These are phyloP conservation scores for Schwanniomyces polymorphus DNA, from an alignment of 805 yeast genomes.

Conservation along the genomic window DNA sequence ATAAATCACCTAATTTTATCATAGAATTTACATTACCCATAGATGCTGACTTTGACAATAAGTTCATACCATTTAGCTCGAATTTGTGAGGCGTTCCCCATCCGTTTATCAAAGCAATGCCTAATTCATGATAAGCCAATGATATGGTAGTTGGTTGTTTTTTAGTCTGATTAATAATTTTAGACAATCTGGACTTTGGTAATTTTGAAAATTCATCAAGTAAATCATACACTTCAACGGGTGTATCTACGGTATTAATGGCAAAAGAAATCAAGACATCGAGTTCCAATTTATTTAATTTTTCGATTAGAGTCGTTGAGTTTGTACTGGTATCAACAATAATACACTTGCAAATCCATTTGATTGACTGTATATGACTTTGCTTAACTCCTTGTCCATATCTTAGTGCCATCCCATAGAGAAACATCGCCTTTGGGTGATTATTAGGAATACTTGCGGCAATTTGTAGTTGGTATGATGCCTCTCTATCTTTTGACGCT, in stretches of 20 bases:
- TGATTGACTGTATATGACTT: conserved; percentile 53
- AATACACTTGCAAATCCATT: conserved; percentile 58
- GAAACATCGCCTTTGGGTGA: conserved; percentile 59
- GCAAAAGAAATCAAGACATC: conserved; percentile 29
- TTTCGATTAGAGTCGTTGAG: conserved; percentile 16
- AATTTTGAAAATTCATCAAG: conserved; percentile 30
- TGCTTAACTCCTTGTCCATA: conserved; percentile 68
- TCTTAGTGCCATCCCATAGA: conserved; percentile 67
- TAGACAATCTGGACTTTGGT: conserved; percentile 22
- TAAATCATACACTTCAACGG: conserved; percentile 25
- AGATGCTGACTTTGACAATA: conserved; percentile 63
- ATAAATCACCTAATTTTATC: conserved; percentile 68
- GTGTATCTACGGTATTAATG: conserved; percentile 21
- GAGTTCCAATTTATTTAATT: conserved; percentile 24
- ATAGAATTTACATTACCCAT: conserved; percentile 69
- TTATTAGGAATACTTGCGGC: conserved; percentile 63
- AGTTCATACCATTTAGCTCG: conserved; percentile 56
- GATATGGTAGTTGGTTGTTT: conserved; percentile 45
- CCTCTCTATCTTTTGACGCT: conserved; percentile 63
- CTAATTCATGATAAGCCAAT: conserved; percentile 61
- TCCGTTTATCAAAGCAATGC: conserved; percentile 55
- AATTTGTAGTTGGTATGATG: conserved; percentile 64
- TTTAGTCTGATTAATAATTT: conserved; percentile 31
- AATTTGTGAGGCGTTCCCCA: conserved; percentile 53
- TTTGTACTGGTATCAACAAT: conserved; percentile 10